Evolutionary conservation across 164 flowering plant species (phyloP).

Genomic region (Protea cynaroides): DNA sequence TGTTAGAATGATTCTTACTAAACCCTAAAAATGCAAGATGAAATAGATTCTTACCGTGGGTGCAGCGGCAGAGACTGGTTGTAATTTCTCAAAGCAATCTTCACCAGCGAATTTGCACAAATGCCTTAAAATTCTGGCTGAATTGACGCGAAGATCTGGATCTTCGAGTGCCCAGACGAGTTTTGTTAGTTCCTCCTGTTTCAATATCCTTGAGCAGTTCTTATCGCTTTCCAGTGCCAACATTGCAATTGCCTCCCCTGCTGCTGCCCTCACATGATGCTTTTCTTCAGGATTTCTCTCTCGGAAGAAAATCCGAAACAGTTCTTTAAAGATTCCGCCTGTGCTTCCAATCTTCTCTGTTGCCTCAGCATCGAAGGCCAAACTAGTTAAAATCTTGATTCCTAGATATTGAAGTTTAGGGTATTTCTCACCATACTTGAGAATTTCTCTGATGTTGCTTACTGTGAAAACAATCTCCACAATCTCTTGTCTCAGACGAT

Average conservation of each 20-base stretch:
- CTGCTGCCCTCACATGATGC: conserved; percentile 40
- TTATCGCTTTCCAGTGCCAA: conserved; percentile 63
- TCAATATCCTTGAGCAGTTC: conserved; percentile 58
- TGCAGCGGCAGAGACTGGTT: conserved; percentile 37
- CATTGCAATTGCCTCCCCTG: conserved; percentile 92
- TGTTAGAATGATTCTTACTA: not conserved
- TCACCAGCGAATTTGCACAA: conserved; percentile 54
- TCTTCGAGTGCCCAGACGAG: conserved; percentile 50
- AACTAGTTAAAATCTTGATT: conserved; percentile 64
- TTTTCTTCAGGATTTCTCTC: no score
- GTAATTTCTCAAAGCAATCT: conserved; percentile 41
- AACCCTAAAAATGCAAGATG: not conserved
- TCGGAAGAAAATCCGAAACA: conserved; percentile 53
- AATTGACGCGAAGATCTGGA: conserved; percentile 44
- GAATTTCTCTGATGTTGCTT: conserved; percentile 76
- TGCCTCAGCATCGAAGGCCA: conserved; percentile 73
- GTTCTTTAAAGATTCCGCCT: conserved; percentile 64
- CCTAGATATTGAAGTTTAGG: conserved; percentile 57
- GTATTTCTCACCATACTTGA: conserved; percentile 59
- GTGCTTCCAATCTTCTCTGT: conserved; percentile 87
- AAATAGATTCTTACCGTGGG: conserved; percentile 30
- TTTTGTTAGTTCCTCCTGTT: conserved; percentile 33
- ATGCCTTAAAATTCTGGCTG: conserved; percentile 76
- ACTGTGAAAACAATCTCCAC: conserved; percentile 84
- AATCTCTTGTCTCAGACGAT: conserved; percentile 60